A percentile compares a stretch with the other conserved stretches of the same genome.
Conservation (phyloP, 2,329 filamentous ascomycete genomes). For the Fusarium stilboides region DNA sequence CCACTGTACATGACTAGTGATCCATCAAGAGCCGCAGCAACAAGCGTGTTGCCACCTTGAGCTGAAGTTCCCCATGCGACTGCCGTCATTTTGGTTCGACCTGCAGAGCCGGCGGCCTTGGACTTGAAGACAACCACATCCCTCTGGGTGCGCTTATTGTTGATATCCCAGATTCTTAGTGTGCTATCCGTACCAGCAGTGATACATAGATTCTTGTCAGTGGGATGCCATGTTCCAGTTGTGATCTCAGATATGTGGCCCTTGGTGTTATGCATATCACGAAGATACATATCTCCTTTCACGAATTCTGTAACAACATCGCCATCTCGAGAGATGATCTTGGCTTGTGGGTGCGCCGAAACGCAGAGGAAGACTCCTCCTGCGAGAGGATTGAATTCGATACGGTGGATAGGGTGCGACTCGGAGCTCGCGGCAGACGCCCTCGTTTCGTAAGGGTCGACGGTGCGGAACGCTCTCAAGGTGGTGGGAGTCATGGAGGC, state of each 20-base stretch:
- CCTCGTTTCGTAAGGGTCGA: constrained; percentile 89
- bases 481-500: constrained; percentile 96
- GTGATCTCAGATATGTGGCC: constrained; percentile 95
- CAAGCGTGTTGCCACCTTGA: constrained; percentile 83
- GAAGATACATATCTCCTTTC: constrained; percentile 98
- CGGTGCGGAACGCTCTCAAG: constrained; percentile 90
- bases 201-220: constrained; percentile 85
- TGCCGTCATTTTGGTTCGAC: constrained; percentile 93
- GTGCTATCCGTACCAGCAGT: constrained; percentile 97
- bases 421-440: constrained; percentile 77
- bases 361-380: constrained; percentile 88
- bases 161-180: constrained; percentile 96
- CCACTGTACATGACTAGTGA: constrained; percentile 93
- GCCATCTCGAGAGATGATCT: constrained; percentile 90
- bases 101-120: constrained; percentile 86
- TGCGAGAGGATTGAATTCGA: constrained; percentile 87
- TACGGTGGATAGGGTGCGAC: constrained; percentile 88
- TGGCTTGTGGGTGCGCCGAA: constrained; percentile 90
- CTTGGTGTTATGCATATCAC: constrained; percentile 98
- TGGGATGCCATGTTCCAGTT: constrained; percentile 91
- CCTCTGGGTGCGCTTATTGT: constrained; percentile 89
- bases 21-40: constrained; percentile 89
- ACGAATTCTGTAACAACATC: constrained; percentile 89
- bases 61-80: constrained; percentile 86
- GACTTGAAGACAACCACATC: constrained; percentile 98